A percentile compares a stretch with the other conserved stretches of the same genome.
Conservation (phyloP, 2,329 filamentous ascomycete genomes). For the Alternaria sp. region DNA sequence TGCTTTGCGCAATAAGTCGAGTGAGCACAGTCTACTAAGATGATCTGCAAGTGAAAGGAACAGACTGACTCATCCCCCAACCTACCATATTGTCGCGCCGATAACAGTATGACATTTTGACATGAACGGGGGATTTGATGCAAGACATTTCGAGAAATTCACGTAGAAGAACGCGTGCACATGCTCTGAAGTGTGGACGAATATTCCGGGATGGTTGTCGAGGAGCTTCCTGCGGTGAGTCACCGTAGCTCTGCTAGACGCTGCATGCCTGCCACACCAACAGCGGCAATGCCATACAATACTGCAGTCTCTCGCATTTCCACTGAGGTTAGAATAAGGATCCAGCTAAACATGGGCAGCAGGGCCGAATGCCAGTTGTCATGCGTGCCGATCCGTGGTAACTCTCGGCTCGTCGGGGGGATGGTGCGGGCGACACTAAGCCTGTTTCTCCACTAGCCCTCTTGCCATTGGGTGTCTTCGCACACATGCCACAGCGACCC, state of each 20-base stretch:
- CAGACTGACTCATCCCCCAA: neutral
- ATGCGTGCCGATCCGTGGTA: conserved; percentile 10
- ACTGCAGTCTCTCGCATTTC: neutral
- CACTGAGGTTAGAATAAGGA: neutral
- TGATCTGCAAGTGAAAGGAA: neutral
- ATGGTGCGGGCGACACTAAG: conserved; percentile 21
- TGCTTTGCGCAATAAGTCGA: neutral
- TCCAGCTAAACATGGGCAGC: neutral
- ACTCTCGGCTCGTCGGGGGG: conserved; percentile 19
- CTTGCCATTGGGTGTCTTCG: conserved; percentile 7
- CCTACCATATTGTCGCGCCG: neutral
- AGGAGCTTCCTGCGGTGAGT: neutral
- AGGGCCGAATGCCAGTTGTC: conserved; percentile 8
- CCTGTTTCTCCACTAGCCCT: conserved; percentile 11
- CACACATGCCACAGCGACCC: conserved; percentile 10
- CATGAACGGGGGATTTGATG: neutral
- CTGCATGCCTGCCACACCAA: neutral
- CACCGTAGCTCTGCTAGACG: neutral
- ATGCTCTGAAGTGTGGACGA: neutral
- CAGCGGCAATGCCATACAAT: neutral
- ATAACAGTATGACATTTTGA: neutral
- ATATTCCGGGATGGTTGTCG: neutral
- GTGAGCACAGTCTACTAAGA: neutral
- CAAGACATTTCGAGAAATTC: neutral
- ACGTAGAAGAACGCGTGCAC: neutral